Base-by-base conservation (phyloP, 129 eudicot species). In the Tagetes erecta region DNA sequence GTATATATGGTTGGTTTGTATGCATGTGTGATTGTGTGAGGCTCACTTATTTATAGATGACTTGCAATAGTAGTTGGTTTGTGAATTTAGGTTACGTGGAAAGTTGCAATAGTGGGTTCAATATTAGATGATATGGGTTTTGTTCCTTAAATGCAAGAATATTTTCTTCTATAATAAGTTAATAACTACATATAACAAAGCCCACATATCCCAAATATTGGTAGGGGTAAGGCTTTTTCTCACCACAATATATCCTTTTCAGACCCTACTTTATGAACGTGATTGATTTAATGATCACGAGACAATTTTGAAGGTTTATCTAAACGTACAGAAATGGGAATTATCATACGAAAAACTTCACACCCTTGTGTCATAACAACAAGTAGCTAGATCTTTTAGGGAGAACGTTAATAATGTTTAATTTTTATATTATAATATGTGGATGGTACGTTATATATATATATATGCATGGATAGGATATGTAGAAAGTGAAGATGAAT, bases 401-500 rank as follows among this genome's bases (percentile, higher is more conserved):
- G 27, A 20, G 27, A 20, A 20, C 27, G 27, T 20, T 20, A 20
- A 20, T 20, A 20, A 20, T 20, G 27, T 20, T 20, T 20, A 20
- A 49, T 49, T 67, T 71, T 37, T 52, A 39, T 55, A 37, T 55
- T 55, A 37, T 55, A 14, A 30, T 4, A 58, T 57, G 68, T 58
- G 71, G 50, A 49, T 71, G 30, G 67, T 31, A 71, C 52, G 11
- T 36, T 60, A 10, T 51, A 39, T 70, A 65, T 51, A 39, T 70
- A 65, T 20, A 20, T 20, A 20, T 20, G 27, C 27, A 20, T 80
- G 78, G 81, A 67, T 56, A 71, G 35, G 52, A 67, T 34, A 3
- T 44, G 65, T 42, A 80, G 79, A 76, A 72, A 67, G 84, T 83
- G 87, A 80, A 63, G 68, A 67, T 83, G 87, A 83, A 82, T 76